Evolutionary conservation across 192 early-diverging fungal species (phyloP).

Genomic region (Rhizophagus clarus): DNA sequence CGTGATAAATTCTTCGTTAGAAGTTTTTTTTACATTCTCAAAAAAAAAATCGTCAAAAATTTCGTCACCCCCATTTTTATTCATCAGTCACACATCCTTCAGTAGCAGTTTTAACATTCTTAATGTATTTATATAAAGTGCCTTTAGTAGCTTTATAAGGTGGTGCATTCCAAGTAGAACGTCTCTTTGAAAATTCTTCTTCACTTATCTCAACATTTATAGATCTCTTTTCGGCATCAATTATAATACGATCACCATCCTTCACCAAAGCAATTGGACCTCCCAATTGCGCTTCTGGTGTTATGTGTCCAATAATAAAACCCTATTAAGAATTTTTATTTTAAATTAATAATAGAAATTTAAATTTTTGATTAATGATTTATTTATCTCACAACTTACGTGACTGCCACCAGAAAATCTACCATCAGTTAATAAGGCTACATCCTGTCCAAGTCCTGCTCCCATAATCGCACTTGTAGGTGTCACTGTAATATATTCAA

Average conservation of each 20-base stretch:
- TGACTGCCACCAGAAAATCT: constrained; percentile 98
- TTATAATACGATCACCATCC: constrained; percentile 87
- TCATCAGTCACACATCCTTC: constrained; percentile 89
- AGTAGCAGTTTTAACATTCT: constrained; percentile 76
- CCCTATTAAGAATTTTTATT: constrained; percentile 59
- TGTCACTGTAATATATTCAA: constrained; percentile 60
- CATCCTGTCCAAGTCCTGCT: constrained; percentile 96
- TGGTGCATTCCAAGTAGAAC: constrained; percentile 75
- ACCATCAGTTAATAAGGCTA: constrained; percentile 96
- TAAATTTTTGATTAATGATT: background rate
- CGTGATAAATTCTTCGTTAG: no score
- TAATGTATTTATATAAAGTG: constrained; percentile 93
- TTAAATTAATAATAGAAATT: background rate
- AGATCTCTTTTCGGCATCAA: constrained; percentile 80
- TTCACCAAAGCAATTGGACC: constrained; percentile 92
- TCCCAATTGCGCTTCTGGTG: constrained; percentile 96
- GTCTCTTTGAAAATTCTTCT: constrained; percentile 73
- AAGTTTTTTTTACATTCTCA: no score
- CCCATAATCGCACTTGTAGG: constrained; percentile 99
- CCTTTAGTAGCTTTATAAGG: constrained; percentile 87
- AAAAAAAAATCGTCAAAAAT: no score
- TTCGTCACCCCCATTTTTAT: constrained; percentile 19
- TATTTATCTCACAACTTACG: constrained; percentile 46
- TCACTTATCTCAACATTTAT: constrained; percentile 82
- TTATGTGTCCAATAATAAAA: constrained; percentile 99